Conservation (phyloP, 768 basidiomycete species). For the Lyophyllum atratum region DNA sequence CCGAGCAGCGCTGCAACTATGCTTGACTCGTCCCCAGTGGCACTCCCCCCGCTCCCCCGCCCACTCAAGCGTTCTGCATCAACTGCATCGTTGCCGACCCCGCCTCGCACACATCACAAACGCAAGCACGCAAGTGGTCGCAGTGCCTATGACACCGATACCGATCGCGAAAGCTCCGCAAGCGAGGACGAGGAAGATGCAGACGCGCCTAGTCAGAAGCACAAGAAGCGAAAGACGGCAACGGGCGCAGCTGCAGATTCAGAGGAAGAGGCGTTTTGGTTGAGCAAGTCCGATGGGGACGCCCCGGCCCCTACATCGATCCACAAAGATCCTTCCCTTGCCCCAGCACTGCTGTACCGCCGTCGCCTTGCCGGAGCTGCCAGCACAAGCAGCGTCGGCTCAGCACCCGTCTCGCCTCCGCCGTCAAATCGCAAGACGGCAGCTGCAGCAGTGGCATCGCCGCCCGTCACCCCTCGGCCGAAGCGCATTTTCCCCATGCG, state of each 20-base stretch:
- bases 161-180: slow-evolving; percentile 36
- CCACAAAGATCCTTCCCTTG: slow-evolving; percentile 12
- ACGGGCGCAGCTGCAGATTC: slow-evolving; percentile 31
- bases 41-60: slow-evolving; percentile 33
- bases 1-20: slow-evolving; percentile 9
- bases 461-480: slow-evolving; percentile 34
- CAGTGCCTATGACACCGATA: slow-evolving; percentile 48
- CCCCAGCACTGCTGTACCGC: slow-evolving; percentile 37
- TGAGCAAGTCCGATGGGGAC: slow-evolving; percentile 29
- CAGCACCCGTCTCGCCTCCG: slow-evolving; percentile 62
- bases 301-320: slow-evolving; percentile 13
- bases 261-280: slow-evolving; percentile 59
- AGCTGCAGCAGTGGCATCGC: slow-evolving; percentile 19
- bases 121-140: slow-evolving; percentile 42
- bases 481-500: slow-evolving; percentile 34
- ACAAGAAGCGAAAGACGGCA: slow-evolving; percentile 43
- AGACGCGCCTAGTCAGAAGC: slow-evolving; percentile 11
- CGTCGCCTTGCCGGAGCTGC: slow-evolving; percentile 24
- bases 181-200: slow-evolving; percentile 30
- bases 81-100: slow-evolving; percentile 64
- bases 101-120: slow-evolving; percentile 59
- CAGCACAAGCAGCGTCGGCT: slow-evolving; percentile 20
- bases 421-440: slow-evolving; percentile 55
- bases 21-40: slow-evolving; percentile 36
- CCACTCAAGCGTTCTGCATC: slow-evolving; percentile 67